Evolutionary conservation across 2,329 filamentous ascomycete genomes (phyloP).

Genomic region (Fusarium bactridioides): DNA sequence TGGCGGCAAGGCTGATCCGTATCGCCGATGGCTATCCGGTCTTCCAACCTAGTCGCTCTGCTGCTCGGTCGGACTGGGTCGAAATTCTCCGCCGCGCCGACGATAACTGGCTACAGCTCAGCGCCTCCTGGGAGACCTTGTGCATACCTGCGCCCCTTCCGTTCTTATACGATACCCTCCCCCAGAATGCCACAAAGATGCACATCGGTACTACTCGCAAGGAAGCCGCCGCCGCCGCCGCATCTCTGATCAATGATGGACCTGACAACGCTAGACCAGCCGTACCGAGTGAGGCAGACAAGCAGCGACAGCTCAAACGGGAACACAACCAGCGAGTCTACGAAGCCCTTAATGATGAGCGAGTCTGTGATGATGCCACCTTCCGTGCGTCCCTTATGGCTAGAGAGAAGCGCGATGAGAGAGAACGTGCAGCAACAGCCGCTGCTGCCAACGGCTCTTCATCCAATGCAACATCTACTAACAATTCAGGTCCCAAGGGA

Average conservation of each 20-base stretch:
- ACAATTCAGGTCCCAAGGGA: constrained; percentile 51
- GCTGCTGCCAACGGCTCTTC: background rate
- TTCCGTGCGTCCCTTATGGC: constrained; percentile 71
- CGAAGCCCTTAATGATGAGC: constrained; percentile 72
- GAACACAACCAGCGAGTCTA: constrained; percentile 72
- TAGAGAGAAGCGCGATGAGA: constrained; percentile 64
- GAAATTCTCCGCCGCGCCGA: constrained; percentile 73
- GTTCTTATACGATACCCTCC: constrained; percentile 24
- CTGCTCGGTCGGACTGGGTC: constrained; percentile 81
- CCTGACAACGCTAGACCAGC: constrained; percentile 34
- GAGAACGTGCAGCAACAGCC: constrained; percentile 37
- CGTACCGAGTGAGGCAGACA: constrained; percentile 51
- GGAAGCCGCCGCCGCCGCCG: constrained; percentile 34
- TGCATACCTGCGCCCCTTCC: constrained; percentile 69
- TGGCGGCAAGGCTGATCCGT: constrained; percentile 77
- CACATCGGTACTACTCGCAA: background rate
- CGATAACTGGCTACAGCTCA: constrained; percentile 74
- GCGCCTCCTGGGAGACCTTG: constrained; percentile 72
- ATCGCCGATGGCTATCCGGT: constrained; percentile 82
- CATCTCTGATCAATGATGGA: constrained; percentile 30
- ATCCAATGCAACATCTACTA: background rate
- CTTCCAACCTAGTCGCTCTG: constrained; percentile 75
- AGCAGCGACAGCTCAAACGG: constrained; percentile 66
- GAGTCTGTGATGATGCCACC: constrained; percentile 71
- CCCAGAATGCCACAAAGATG: background rate